Evolutionary conservation across 1,139 yeast genomes (phyloP), one percentile per base, ranked within the genome.

Genomic region (Yamadazyma sp.): DNA sequence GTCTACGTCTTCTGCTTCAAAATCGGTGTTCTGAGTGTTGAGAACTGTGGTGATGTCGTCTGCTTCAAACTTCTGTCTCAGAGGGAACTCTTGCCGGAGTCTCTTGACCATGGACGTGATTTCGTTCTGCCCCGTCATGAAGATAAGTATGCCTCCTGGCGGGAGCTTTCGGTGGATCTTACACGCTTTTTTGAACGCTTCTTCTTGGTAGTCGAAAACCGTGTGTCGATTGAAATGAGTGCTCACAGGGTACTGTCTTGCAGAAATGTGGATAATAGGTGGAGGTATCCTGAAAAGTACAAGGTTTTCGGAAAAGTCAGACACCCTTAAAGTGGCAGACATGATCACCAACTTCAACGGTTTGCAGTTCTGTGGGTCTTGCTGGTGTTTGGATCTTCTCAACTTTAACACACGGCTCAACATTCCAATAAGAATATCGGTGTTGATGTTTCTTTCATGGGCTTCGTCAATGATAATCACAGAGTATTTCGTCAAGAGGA

Each of bases 281-380:
- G 98, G 98, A 1, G 95, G 86, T 0, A 54, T 56, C n/a, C 73
- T 62, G 57, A 94, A 94, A 29, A 94, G 65, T 1, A 73, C 62
- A 14, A 64, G 59, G 58, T 94, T 94, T 51, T 89, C 95, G 34
- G 96, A 80, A 55, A 94, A 94, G 57, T 94, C 98, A 11, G 92
- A 65, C 0, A 94, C 97, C 52, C 98, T 73, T 40, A 94, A 73
- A 0, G 99, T 94, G 12, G 99, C 99, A 29, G 97, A 89, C 99
- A 94, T 85, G 46, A 85, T 79, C 29, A 85, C 73, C 40, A 85
- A 58, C 52, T 85, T 85, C 43, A 85, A 69, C 6, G 86, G 90
- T 45, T 76, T 60, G 28, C n/a, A n/a, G n/a, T 65, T 67, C 1
- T 47, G 39, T 5, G 84, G 79, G 45, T 80, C 66, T 39, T 71